Conservation (phyloP, 2,329 filamentous ascomycete genomes). For the Hymenoscyphus occultus region DNA sequence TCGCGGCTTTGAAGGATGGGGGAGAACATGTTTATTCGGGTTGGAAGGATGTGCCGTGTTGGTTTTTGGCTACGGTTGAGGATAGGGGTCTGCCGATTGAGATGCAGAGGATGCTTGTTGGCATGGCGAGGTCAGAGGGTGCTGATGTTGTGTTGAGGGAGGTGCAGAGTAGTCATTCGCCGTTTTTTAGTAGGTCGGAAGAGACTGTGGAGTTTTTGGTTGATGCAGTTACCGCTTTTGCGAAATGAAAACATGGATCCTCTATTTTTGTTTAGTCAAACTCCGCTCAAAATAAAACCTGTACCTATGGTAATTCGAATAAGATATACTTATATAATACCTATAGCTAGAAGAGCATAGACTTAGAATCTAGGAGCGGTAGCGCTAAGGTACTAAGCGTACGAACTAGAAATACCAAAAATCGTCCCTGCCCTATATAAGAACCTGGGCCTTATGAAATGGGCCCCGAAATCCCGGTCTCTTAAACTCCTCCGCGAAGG, state of each 20-base stretch:
- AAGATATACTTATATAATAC: no score
- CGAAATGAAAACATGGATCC: background rate
- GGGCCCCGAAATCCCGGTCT: no score
- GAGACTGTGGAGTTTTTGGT: slow-evolving; percentile 39
- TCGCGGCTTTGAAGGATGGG: slow-evolving; percentile 42
- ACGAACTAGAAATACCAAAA: no score
- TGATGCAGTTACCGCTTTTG: slow-evolving; percentile 38
- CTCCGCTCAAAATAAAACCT: no score
- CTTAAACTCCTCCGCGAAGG: no score
- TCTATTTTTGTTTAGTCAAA: no score
- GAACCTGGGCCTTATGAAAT: no score
- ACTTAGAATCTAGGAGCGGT: no score
- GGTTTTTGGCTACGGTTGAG: slow-evolving; percentile 41
- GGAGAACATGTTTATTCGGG: slow-evolving; percentile 34
- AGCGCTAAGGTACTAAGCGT: no score
- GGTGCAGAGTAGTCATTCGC: slow-evolving; percentile 42
- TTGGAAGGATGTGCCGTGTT: slow-evolving; percentile 32
- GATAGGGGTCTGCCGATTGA: slow-evolving; percentile 40
- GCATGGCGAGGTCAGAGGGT: slow-evolving; percentile 39
- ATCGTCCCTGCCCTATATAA: no score
- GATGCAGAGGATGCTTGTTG: slow-evolving; percentile 38
- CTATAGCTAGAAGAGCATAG: no score
- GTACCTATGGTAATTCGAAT: no score
- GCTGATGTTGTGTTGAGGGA: slow-evolving; percentile 38
- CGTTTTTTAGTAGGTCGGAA: slow-evolving; percentile 42